A percentile compares a stretch with the other conserved stretches of the same genome.
These are phyloP conservation scores for Aspergillus ustus DNA, from an alignment of 2,329 filamentous ascomycete species.

Conservation along the genomic window DNA sequence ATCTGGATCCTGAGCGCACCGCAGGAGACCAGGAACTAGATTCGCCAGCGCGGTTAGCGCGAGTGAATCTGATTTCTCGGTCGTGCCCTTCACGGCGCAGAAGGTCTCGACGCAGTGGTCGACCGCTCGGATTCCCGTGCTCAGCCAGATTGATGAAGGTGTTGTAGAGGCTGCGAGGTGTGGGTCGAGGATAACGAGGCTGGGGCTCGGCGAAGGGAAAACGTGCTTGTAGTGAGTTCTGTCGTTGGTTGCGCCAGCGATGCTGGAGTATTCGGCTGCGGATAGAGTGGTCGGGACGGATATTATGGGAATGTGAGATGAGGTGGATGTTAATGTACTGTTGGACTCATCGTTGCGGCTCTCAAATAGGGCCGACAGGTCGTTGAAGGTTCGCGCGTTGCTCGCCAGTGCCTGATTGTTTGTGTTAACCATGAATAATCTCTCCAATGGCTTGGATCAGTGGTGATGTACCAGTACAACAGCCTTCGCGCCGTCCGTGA, in stretches of 20 bases:
- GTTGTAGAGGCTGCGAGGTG: neutral
- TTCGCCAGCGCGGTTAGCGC: conserved; percentile 45
- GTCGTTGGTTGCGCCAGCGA: neutral
- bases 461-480: neutral
- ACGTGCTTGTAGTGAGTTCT: neutral
- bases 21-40: conserved; percentile 36
- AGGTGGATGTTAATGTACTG: too few relatives aligned
- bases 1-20: conserved; percentile 37
- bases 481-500: neutral
- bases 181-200: conserved; percentile 1
- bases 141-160: neutral
- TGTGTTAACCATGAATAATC: neutral
- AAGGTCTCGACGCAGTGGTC: conserved; percentile 8
- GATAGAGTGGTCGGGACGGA: conserved; percentile 5
- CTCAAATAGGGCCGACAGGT: neutral
- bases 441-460: neutral
- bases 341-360: neutral
- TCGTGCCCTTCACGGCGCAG: conserved; percentile 46
- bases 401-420: neutral
- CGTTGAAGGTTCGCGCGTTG: neutral
- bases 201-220: neutral
- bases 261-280: neutral
- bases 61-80: conserved; percentile 38
- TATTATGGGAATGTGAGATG: neutral
- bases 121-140: neutral